Evolutionary conservation across 1,284 basidiomycete species (phyloP), one percentile per base, ranked within the genome.

Genomic region (Fomes fomentarius): DNA sequence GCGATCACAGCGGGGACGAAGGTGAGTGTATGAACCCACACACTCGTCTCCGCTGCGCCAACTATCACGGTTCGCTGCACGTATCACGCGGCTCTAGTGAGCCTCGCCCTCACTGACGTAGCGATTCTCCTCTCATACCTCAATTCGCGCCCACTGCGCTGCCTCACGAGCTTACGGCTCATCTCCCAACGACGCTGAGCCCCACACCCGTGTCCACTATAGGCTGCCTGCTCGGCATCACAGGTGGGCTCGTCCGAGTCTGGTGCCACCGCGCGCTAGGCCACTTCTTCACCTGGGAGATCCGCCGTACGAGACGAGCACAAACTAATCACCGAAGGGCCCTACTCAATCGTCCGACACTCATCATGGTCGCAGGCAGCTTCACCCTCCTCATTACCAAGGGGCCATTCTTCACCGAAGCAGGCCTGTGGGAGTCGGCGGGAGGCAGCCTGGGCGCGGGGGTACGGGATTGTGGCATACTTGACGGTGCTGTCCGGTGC

Each of bases 291-390:
- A 59, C 57, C 17, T 59, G 43, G 44, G 28, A 52, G n/a, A 31
- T 59, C n/a, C 17, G 49, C 54, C n/a, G 38, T 59, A 22, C 50
- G 42, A 17, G 33, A 43, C 26, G 49, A 45, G 10, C 57, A 59
- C 43, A 42, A 48, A 26, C 55, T 60, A 2, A 46, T 57, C 19
- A 60, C 55, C 21, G 37, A 7, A 11, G 58, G 55, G 7, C 58
- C 58, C 21, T 57, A 60, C 52, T 24, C 48, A 14, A n/a, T 54
- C 40, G 55, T 60, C 5, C 58, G 58, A 22, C 58, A 60, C 40
- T 55, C 58, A 19, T 51, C 17, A 31, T 54, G 26, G 8, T 35
- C 28, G 21, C 28, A 8, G 53, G 57, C 4, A 45, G 39, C 28
- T 41, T 50, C 34, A 15, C 31, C 21, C 37, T 47, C 15, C 40